These are phyloP conservation scores for Leccinum sublutescens DNA, from an alignment of 768 basidiomycete genomes.

Conservation along the genomic window DNA sequence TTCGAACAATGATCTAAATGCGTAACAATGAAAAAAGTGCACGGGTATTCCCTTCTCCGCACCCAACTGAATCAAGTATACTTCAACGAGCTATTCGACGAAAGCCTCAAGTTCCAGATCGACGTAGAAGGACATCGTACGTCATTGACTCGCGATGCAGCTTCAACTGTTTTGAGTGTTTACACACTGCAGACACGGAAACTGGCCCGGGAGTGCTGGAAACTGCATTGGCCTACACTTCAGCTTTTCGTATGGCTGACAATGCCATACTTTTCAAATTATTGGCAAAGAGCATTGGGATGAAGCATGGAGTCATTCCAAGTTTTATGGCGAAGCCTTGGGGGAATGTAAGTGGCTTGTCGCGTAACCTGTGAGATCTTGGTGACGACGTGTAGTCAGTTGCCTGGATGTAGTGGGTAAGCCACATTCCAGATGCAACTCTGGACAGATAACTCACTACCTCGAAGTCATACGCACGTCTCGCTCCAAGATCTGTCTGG, in stretches of 20 bases:
- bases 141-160: constrained; percentile 14
- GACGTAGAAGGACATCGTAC: constrained; percentile 85
- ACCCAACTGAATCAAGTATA: constrained; percentile 88
- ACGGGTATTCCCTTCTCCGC: constrained; percentile 92
- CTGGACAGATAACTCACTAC: not conserved
- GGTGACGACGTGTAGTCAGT: constrained; percentile 39
- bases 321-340: constrained; percentile 99
- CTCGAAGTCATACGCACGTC: constrained; percentile 82
- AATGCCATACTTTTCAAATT: constrained; percentile 94
- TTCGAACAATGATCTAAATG: constrained; percentile 2
- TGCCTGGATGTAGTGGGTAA: constrained; percentile 95
- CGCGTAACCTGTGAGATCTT: constrained; percentile 1
- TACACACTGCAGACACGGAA: constrained; percentile 66
- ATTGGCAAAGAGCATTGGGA: constrained; percentile 86
- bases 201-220: constrained; percentile 89
- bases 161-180: constrained; percentile 1
- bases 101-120: constrained; percentile 68
- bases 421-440: constrained; percentile 21
- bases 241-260: constrained; percentile 80
- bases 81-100: constrained; percentile 86
- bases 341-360: constrained; percentile 64
- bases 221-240: constrained; percentile 84
- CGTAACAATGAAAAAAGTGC: constrained; percentile 55
- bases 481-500: constrained; percentile 71
- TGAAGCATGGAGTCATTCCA: constrained; percentile 84